Base-by-base conservation (phyloP, 306 rosid species). In the Datisca glomerata region DNA sequence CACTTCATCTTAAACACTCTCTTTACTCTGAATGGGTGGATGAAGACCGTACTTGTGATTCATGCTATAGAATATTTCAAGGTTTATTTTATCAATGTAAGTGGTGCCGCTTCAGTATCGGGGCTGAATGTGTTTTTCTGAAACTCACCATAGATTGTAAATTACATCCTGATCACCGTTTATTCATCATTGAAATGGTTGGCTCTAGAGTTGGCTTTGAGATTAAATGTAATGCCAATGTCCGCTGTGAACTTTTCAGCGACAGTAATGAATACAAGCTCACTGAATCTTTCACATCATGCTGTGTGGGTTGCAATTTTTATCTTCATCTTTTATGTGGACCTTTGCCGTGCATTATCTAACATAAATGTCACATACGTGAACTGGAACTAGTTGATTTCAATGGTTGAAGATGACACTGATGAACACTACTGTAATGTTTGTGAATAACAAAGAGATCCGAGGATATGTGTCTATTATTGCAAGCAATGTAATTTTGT, bases 91-190 rank as follows among this genome's bases (percentile, higher is more conserved):
- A 3, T 23, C 11, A 8, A 18, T 41, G 45, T 12, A 15, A 15
- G 4, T 7, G 0, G 12, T 20, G 45, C 19, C 6, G n/a, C n/a
- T 27, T 45, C 22, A n/a, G 2, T 11, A 9, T 45, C n/a, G 9
- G 32, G 9, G 5, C 5, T 3, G 6, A 23, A 12, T 45, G 36
- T 37, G 39, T 35, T 4, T 3, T 11, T 3, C 10, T 22, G 6
- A 12, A 7, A 11, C 29, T 8, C 21, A 13, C 2, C 2, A 3
- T 6, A 11, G 29, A 14, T 5, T 27, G 24, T 13, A 13, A 25
- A 45, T 23, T n/a, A n/a, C n/a, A 45, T 25, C 51, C 23, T 10
- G 18, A 25, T 13, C 51, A 45, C 16, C 37, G 11, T 45, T 24
- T 45, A 14, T n/a, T 0, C 12, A 13, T 24, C 20, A n/a, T 45